Percentiles rank a stretch among this genome's conserved stretches.
Conservation (phyloP, 495 filamentous ascomycete genomes). For the Schizothecium vesticola region DNA sequence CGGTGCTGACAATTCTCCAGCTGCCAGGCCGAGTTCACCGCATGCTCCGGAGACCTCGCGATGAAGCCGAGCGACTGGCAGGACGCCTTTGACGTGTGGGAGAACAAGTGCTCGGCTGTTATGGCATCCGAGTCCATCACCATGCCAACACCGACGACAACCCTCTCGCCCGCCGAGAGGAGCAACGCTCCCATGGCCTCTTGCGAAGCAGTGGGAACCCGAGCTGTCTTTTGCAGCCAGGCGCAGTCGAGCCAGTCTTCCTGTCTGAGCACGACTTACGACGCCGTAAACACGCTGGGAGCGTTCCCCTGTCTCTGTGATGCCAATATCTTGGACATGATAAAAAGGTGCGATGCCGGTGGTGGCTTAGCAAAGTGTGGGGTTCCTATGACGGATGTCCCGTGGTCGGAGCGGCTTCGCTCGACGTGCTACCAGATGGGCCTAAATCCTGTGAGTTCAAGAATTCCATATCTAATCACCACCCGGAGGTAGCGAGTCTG, state of each 20-base stretch:
- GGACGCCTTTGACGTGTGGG: neutral
- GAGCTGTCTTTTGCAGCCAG: neutral
- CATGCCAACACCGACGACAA: neutral
- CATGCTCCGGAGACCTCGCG: neutral
- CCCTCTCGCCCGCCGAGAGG: neutral
- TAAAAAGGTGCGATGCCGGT: neutral
- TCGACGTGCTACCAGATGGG: neutral
- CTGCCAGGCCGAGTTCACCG: neutral
- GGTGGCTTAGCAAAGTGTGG: neutral
- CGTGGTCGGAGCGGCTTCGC: neutral
- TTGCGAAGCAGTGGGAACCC: neutral
- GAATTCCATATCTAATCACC: too few relatives aligned
- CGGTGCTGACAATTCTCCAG: neutral
- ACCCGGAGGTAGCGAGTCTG: too few relatives aligned
- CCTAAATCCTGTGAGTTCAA: neutral
- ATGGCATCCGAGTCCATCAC: neutral
- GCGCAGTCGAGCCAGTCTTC: neutral
- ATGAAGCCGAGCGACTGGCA: neutral
- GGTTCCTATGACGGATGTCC: neutral
- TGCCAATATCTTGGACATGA: neutral
- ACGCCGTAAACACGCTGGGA: neutral
- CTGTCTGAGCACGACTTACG: neutral
- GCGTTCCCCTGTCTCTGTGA: neutral
- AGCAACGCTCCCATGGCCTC: neutral
- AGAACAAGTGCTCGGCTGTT: neutral